Base-by-base conservation (phyloP, 352 stramenopile species). In the Globisporangium splendens region DNA sequence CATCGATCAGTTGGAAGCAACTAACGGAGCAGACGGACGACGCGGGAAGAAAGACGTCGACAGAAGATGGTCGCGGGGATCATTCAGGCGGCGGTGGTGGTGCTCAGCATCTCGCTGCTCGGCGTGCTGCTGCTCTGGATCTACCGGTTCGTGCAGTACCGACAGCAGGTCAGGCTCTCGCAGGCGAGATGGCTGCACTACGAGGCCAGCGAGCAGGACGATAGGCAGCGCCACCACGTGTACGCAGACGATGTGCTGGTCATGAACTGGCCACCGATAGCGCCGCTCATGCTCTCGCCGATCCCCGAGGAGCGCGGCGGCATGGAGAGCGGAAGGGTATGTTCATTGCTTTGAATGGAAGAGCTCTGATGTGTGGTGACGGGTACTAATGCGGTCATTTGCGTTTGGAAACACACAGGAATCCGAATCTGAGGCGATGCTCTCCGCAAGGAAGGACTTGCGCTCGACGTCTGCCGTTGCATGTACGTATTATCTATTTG, bases 161-260 rank as follows among this genome's bases (percentile, higher is more conserved):
- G 78, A 11, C 70, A 74, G 51, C 76, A 78, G 22, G 70, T 86
- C 46, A 59, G 60, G 50, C 75, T 77, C 47, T 85, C 81, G 28
- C 81, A 89, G 49, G 77, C 73, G 63, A 78, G 81, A 15, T 91
- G 81, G 81, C 57, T 88, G 46, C 69, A 66, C 22, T 88, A 82
- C 63, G 77, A 88, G 2, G 56, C 74, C 28, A 35, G 28, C 8
- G 56, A 54, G 8, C 50, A 56, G 13, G 54, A 76, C 21, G 61
- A 72, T 43, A 65, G 58, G 1, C 66, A 76, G 35, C 63, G 66
- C 21, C 67, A 76, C 28, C 31, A 65, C 38, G 67, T 61, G 10
- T 52, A 51, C 54, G 28, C 33, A 1, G 60, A 18, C 2, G 33
- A 46, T 3, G 31, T 35, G 8, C 20, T 58, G 17, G 48, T 51